These are phyloP conservation scores for Aspergillus funiculosus DNA, from an alignment of 495 filamentous ascomycete species.

Conservation along the genomic window DNA sequence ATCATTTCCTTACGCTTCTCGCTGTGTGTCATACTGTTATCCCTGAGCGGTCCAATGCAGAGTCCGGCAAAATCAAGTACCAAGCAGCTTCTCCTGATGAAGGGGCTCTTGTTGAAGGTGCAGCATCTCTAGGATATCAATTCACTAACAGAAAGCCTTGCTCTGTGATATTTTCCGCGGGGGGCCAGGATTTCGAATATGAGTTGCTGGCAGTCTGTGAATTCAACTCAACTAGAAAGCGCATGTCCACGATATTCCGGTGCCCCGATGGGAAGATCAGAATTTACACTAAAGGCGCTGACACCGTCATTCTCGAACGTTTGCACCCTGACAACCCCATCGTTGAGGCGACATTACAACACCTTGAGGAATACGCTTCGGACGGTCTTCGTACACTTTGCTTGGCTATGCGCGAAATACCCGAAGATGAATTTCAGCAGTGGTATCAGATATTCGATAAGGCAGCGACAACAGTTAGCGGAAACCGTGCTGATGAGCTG, in stretches of 20 bases:
- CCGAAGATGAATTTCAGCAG: constrained; percentile 83
- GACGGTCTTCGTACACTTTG: constrained; percentile 95
- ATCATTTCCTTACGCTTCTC: constrained; percentile 84
- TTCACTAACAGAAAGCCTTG: constrained; percentile 88
- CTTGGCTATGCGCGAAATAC: constrained; percentile 88
- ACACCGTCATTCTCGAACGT: constrained; percentile 94
- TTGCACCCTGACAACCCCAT: constrained; percentile 72
- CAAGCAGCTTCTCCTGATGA: constrained; percentile 98
- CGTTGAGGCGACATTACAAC: constrained; percentile 79
- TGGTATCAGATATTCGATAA: constrained; percentile 87
- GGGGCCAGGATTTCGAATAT: constrained; percentile 69
- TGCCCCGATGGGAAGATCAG: constrained; percentile 95
- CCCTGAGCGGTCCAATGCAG: constrained; percentile 74
- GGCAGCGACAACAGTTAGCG: constrained; percentile 83
- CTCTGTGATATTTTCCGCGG: constrained; percentile 71
- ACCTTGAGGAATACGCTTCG: constrained; percentile 96
- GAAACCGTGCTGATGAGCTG: constrained; percentile 87
- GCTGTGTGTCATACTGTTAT: constrained; percentile 97
- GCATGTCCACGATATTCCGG: constrained; percentile 96
- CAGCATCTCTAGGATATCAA: constrained; percentile 74
- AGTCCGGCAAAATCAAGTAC: constrained; percentile 81
- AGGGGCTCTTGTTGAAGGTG: constrained; percentile 91
- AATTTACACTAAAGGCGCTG: constrained; percentile 92
- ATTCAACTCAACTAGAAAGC: constrained; percentile 96
- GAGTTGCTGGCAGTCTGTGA: constrained; percentile 94